Conservation (phyloP, 345 rosid genomes). For the Aegle marmelos region DNA sequence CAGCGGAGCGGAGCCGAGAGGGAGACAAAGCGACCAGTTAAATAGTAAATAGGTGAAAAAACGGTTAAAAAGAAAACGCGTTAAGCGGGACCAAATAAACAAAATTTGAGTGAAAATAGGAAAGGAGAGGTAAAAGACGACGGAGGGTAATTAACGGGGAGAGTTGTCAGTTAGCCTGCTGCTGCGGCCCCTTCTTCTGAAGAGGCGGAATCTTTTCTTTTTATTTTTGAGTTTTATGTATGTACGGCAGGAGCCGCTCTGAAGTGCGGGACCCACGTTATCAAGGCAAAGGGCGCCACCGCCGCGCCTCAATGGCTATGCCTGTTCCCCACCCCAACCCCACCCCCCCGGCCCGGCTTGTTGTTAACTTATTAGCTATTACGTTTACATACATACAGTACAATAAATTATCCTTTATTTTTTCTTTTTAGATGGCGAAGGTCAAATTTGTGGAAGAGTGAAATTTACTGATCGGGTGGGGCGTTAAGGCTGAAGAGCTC, state of each 20-base stretch:
- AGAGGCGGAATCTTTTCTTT: constrained; percentile 35
- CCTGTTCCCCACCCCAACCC: too few relatives aligned
- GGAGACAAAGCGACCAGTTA: neutral
- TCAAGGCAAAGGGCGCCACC: neutral
- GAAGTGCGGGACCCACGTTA: constrained; percentile 16
- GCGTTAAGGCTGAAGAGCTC: neutral
- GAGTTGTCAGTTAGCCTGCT: constrained; percentile 24
- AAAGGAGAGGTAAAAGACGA: neutral
- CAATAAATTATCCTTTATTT: too few relatives aligned
- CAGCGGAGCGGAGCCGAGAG: constrained; percentile 21
- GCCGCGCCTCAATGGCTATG: too few relatives aligned
- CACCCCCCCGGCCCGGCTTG: too few relatives aligned
- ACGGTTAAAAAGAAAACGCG: neutral
- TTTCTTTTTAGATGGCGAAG: neutral
- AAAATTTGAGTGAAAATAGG: too few relatives aligned
- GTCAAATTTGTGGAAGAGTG: neutral
- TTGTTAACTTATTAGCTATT: too few relatives aligned
- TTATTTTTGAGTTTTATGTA: constrained; percentile 8
- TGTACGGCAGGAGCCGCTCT: too few relatives aligned
- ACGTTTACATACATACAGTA: too few relatives aligned
- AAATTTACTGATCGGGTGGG: too few relatives aligned
- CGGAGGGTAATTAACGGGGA: neutral
- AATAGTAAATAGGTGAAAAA: neutral
- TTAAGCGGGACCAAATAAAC: neutral
- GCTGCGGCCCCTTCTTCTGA: neutral